A percentile compares a stretch with the other conserved stretches of the same genome.
Evolutionary conservation across 768 basidiomycete genomes (phyloP).

Genomic region (Sporobolomyces pararoseus): DNA sequence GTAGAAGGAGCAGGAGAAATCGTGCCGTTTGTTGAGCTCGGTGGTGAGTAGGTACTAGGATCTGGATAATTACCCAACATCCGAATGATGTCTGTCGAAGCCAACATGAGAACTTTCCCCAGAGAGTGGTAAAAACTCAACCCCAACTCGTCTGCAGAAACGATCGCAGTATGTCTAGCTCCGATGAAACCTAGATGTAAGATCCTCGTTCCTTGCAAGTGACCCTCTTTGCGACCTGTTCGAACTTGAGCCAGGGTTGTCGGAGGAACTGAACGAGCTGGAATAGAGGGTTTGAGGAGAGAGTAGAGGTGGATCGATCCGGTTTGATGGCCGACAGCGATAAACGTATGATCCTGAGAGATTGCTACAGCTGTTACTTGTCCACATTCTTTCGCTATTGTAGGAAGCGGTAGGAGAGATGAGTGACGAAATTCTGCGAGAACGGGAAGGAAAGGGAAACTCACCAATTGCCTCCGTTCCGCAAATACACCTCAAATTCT

Average conservation of each 20-base stretch:
- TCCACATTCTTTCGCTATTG: slow-evolving; percentile 61
- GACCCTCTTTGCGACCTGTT: slow-evolving; percentile 79
- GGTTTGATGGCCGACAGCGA: slow-evolving; percentile 78
- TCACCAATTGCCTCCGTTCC: slow-evolving; percentile 66
- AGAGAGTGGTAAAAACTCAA: slow-evolving; percentile 92
- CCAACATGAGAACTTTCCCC: slow-evolving; percentile 89
- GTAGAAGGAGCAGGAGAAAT: neutral
- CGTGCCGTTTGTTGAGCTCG: slow-evolving; percentile 19
- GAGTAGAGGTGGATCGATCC: slow-evolving; percentile 86
- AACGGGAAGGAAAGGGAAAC: neutral
- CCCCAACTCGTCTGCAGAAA: slow-evolving; percentile 83
- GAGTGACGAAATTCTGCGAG: neutral
- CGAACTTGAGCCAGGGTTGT: slow-evolving; percentile 64
- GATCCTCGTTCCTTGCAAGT: slow-evolving; percentile 74
- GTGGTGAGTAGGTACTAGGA: slow-evolving; percentile 34
- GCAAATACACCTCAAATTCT: slow-evolving; percentile 73
- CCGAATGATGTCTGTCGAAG: slow-evolving; percentile 87
- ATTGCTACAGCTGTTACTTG: slow-evolving; percentile 83
- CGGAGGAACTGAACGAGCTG: slow-evolving; percentile 65
- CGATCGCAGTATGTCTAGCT: slow-evolving; percentile 83
- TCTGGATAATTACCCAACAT: slow-evolving; percentile 88
- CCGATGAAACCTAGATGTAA: slow-evolving; percentile 80
- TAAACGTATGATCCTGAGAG: slow-evolving; percentile 87
- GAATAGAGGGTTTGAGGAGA: slow-evolving; percentile 60
- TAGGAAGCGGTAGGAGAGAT: slow-evolving; percentile 31